Evolutionary conservation across 2,329 filamentous ascomycete species (phyloP).

Genomic region (Tolypocladium paradoxum): DNA sequence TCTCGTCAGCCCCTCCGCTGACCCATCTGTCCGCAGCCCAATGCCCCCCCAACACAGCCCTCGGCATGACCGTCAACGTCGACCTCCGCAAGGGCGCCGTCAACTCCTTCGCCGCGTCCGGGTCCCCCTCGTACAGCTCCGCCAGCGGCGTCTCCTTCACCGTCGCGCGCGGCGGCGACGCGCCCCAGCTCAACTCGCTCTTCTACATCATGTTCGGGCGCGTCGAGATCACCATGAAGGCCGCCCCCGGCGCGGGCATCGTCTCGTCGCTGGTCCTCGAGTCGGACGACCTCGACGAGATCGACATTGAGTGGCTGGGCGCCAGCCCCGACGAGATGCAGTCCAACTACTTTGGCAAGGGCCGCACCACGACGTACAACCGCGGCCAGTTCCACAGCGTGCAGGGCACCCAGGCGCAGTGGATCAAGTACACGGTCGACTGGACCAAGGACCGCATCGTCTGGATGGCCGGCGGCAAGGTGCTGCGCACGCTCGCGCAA

Average conservation of each 20-base stretch:
- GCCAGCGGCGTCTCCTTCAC: slow-evolving; percentile 72
- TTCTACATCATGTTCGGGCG: slow-evolving; percentile 99
- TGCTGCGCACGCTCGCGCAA: slow-evolving; percentile 64
- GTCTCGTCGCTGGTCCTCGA: slow-evolving; percentile 87
- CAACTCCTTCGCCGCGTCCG: slow-evolving; percentile 64
- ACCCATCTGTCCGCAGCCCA: slow-evolving; percentile 25
- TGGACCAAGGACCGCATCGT: slow-evolving; percentile 81
- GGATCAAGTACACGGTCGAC: slow-evolving; percentile 81
- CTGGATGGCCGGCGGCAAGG: slow-evolving; percentile 73
- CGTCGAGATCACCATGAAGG: slow-evolving; percentile 75
- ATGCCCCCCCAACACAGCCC: slow-evolving; percentile 68
- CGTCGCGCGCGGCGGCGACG: slow-evolving; percentile 65
- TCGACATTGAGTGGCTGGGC: slow-evolving; percentile 95
- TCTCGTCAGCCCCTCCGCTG: not conserved
- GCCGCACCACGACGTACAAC: slow-evolving; percentile 74
- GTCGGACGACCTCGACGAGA: slow-evolving; percentile 88
- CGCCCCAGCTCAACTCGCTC: slow-evolving; percentile 75
- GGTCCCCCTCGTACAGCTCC: slow-evolving; percentile 57
- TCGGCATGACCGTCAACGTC: slow-evolving; percentile 72
- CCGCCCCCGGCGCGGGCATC: slow-evolving; percentile 80
- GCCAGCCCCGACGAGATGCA: slow-evolving; percentile 69
- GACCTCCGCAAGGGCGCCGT: slow-evolving; percentile 74
- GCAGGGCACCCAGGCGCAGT: slow-evolving; percentile 59
- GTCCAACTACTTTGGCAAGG: slow-evolving; percentile 95
- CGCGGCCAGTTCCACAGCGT: slow-evolving; percentile 68